Evolutionary conservation across 495 filamentous ascomycete genomes (phyloP), one percentile per base, ranked within the genome.

Genomic region (Podospora sp.): DNA sequence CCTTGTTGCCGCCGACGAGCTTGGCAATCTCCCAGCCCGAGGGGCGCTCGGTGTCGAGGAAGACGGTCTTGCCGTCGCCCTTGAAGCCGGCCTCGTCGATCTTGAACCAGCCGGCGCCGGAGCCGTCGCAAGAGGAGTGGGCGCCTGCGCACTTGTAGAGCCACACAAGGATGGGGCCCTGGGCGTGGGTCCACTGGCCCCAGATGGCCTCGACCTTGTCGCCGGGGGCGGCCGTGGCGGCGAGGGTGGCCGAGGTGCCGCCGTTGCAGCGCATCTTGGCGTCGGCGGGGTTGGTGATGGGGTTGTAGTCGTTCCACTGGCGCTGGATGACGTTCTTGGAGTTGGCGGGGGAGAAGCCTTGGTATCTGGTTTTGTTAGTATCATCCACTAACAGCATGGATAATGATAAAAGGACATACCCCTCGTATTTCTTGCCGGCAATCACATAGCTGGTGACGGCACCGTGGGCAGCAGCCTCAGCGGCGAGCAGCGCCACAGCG

Each of bases 371-470:
- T 27, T 9, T n/a, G 75, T 18, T 29, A 14, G 56, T 7, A 22
- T 24, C 55, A 35, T 26, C 36, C 22, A 27, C 20, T 16, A 25
- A 7, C 20, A 18, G 35, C 35, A 11, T 46, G 18, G 57, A 11
- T 33, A 50, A 26, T 12, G 59, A 25, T 2, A 3, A 16, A 36
- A 36, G 53, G 6, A 40, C 40, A 11, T 79, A 82, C 70, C 84
- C 84, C 21, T 78, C 79, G 69, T 84, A 87, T 21, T 68, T 82
- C 65, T 74, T 82, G 53, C 82, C 79, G 53, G 70, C 84, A 62
- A 88, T 84, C 51, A 82, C 78, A 75, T 88, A 88, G 72, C 80
- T 83, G 27, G 83, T 82, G 49, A 86, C 84, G 67, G 84, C 86
- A 58, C 86, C 86, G 70, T 88, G 85, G 55, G 82, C 85, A 29